Evolutionary conservation across 768 basidiomycete species (phyloP).

Genomic region (Infundibulicybe gibba): DNA sequence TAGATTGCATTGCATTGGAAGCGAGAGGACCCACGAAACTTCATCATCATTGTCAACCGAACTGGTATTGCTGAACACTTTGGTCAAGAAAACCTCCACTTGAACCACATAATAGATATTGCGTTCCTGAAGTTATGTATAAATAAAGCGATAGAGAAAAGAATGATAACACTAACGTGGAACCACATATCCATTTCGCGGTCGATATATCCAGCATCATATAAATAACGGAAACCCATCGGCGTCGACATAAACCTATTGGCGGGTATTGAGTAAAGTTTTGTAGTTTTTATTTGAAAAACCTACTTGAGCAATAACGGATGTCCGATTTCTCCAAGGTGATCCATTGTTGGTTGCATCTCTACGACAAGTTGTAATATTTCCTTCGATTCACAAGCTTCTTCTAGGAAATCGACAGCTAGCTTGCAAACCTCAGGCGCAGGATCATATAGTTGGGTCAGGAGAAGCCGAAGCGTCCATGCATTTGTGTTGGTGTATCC

Average conservation of each 20-base stretch:
- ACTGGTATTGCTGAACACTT: slow-evolving; percentile 58
- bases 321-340: slow-evolving; percentile 91
- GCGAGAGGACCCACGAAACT: slow-evolving; percentile 36
- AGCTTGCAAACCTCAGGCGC: slow-evolving; percentile 86
- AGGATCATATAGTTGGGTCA: slow-evolving; percentile 96
- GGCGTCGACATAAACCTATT: slow-evolving; percentile 90
- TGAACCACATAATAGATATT: slow-evolving; percentile 93
- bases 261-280: neutral
- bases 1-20: neutral
- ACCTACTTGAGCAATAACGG: slow-evolving; percentile 81
- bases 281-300: neutral
- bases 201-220: slow-evolving; percentile 89
- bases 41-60: slow-evolving; percentile 68
- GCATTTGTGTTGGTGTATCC: slow-evolving; percentile 60
- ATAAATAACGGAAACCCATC: slow-evolving; percentile 89
- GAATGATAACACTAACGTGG: slow-evolving; percentile 50
- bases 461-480: slow-evolving; percentile 87
- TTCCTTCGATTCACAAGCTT: slow-evolving; percentile 82
- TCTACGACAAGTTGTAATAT: slow-evolving; percentile 88
- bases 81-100: slow-evolving; percentile 87
- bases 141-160: neutral
- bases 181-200: slow-evolving; percentile 97
- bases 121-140: slow-evolving; percentile 61
- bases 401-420: slow-evolving; percentile 86
- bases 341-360: slow-evolving; percentile 93